Base-by-base conservation (phyloP, 352 stramenopile genomes). In the Blastocystis sp. region DNA sequence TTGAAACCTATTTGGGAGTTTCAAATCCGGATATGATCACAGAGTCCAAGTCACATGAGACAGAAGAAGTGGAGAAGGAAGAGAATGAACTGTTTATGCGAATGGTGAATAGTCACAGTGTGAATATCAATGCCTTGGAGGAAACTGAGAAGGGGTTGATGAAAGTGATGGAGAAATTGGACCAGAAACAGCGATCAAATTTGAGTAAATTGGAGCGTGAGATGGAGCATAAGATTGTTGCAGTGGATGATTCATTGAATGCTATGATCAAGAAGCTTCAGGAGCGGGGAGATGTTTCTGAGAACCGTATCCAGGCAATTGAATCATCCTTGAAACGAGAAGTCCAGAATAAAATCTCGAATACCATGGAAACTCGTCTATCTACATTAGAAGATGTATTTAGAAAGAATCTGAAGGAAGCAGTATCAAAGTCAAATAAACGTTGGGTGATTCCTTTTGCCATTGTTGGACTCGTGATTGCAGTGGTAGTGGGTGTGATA, bases 221-320 rank as follows among this genome's bases (percentile, higher is more conserved):
- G 64, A 44, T 93, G 11, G 92, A 93, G 89, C 90, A 93, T 84
- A 42, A 91, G 40, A 90, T 93, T 48, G 78, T 95, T 54, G 56
- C 78, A 53, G 78, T 89, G 37, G 78, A 89, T 17, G 93, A 97
- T 90, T 94, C 94, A 24, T 75, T 96, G 70, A 91, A 93, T 51
- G 95, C 94, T 92, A 96, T 93, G 73, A 90, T 95, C 1, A 90
- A 93, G 35, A 95, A 95, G 82, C 93, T 98, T 0, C 57, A 92
- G 69, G 66, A 92, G 79, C 66, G 90, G 51, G 91, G 93, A 77
- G 91, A 92, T 53, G 44, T 89, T 15, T 64, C 89, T 24, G 91
- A 93, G 87, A 69, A 40, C 7, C 90, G 92, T 9, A 90, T 93
- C 42, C 82, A 89, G 9, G 77, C 90, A 11, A 42, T 92, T 30